Evolutionary conservation across 1,284 basidiomycete species (phyloP), one percentile per base, ranked within the genome.

Genomic region (Neonothopanus nambi): DNA sequence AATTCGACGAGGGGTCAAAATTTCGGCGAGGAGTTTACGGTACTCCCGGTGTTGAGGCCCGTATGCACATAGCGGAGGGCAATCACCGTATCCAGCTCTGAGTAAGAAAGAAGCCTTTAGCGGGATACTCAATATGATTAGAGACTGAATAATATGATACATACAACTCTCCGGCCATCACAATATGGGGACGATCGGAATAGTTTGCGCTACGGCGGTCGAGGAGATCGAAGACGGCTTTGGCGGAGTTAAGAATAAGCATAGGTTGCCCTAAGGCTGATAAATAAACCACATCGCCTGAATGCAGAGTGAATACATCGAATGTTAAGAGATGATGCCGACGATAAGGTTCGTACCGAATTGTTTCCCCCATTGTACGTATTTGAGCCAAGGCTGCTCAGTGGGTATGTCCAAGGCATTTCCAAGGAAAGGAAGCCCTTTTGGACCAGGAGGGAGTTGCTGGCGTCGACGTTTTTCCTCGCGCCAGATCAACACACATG

Each of bases 11-110:
- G 48, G 30, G 6, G 24, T 47, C 13, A 57, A 35, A 3, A 30
- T 26, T 20, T 57, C 56, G 3, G 38, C 35, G 13, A 52, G 21
- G 15, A 57, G 24, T 38, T 24, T 55, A 11, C 56, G 52, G 33
- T 48, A 51, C 24, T 57, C 56, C 5, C 52, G 48, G 26, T 41
- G 38, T 11, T 33, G 47, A 12, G 51, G 39, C 21, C 55, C 55
- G 28, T 50, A 54, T 2, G 33, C 26, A 7, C 42, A 30, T 11
- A 59, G 36, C 4, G 54, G 51, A 5, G 52, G 30, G 23, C 42
- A 36, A 23, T 59, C 46, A 3, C 20, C 43, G n/a, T 41, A 59
- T 13, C 57, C 57, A 11, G 52, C 52, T 18, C 57, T 57, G n/a
- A n/a, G n/a, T n/a, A n/a, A n/a, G n/a, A n/a, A 30, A 7, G 13